A percentile compares a stretch with the other conserved stretches of the same genome.
Conservation (phyloP, 176 grass and related monocot species). For the Juncus effusus region DNA sequence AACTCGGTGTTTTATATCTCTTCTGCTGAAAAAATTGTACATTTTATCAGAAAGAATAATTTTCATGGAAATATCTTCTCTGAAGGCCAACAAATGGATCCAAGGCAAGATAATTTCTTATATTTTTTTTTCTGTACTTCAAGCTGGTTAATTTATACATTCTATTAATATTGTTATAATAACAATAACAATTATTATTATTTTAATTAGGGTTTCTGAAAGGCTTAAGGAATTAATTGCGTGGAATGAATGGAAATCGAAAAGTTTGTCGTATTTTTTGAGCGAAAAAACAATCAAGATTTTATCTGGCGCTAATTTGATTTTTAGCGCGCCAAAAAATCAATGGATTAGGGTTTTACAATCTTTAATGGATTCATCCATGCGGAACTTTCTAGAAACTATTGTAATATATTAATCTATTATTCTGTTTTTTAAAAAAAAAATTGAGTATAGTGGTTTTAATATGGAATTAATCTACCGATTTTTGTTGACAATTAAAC, state of each 20-base stretch:
- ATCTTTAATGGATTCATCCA: slow-evolving; percentile 30
- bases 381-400: slow-evolving; percentile 45
- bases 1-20: slow-evolving; percentile 35
- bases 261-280: slow-evolving; percentile 57
- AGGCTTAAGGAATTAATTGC: slow-evolving; percentile 28
- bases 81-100: not conserved
- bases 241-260: slow-evolving; percentile 70
- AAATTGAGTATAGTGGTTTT: not conserved
- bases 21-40: slow-evolving; percentile 41
- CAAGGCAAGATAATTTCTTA: not conserved
- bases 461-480: not conserved
- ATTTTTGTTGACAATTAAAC: slow-evolving; percentile 12
- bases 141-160: slow-evolving; percentile 23
- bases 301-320: slow-evolving; percentile 65
- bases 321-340: slow-evolving; percentile 61
- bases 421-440: not conserved
- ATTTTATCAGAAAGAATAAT: slow-evolving; percentile 28
- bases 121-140: slow-evolving; percentile 4
- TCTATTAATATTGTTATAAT: not conserved
- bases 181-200: not conserved
- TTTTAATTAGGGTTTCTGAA: slow-evolving; percentile 36
- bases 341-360: slow-evolving; percentile 72
- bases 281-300: slow-evolving; percentile 55
- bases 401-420: slow-evolving; percentile 37
- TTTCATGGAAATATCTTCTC: slow-evolving; percentile 1